A percentile compares a stretch with the other conserved stretches of the same genome.
Evolutionary conservation across 495 filamentous ascomycete species (phyloP).

Genomic region (Penicillium mononematosum): DNA sequence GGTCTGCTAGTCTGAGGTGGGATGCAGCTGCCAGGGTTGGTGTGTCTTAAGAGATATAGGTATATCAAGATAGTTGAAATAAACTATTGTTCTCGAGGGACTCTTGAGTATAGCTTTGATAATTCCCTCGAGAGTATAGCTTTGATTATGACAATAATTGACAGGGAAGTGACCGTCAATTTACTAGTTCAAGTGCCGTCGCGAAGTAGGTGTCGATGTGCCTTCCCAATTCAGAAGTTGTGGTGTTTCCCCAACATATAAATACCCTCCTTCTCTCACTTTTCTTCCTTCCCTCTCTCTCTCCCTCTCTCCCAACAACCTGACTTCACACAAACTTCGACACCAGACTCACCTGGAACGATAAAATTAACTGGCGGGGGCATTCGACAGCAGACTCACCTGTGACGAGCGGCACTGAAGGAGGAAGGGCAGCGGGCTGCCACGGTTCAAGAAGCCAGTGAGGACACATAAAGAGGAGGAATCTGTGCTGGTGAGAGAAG

Average conservation of each 20-base stretch:
- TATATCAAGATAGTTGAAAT: no score
- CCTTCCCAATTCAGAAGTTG: background rate
- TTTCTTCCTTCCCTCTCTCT: background rate
- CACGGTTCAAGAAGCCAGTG: conserved; percentile 1
- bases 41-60: no score
- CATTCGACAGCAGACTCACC: background rate
- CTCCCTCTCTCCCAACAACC: background rate
- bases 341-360: conserved; percentile 9
- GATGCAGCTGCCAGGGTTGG: no score
- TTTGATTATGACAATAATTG: no score
- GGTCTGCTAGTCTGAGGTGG: no score
- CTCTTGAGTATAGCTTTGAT: no score
- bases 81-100: no score
- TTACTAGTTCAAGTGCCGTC: background rate
- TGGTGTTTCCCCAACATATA: background rate
- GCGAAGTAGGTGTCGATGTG: background rate
- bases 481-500: background rate
- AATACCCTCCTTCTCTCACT: background rate
- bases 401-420: background rate
- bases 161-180: background rate
- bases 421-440: background rate
- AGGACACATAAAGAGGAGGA: conserved; percentile 1
- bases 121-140: no score
- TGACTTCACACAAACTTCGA: background rate
- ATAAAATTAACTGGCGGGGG: background rate